A percentile compares a stretch with the other conserved stretches of the same genome.
Evolutionary conservation across 2,329 filamentous ascomycete species (phyloP).

Genomic region (Tolypocladium pustulatum): DNA sequence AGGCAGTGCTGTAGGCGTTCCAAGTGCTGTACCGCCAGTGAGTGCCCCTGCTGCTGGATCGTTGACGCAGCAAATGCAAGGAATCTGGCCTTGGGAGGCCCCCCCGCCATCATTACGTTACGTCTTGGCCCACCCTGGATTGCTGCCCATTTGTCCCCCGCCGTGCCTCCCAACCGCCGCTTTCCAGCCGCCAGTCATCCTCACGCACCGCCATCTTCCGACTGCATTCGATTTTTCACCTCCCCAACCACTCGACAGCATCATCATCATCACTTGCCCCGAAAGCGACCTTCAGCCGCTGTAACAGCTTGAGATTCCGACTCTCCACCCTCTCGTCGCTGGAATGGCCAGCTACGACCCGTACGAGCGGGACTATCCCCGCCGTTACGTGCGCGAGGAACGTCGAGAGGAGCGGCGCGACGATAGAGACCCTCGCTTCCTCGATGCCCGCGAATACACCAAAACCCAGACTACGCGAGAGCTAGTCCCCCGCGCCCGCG

Average conservation of each 20-base stretch:
- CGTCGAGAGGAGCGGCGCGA: slow-evolving; percentile 43
- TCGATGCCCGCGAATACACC: slow-evolving; percentile 40
- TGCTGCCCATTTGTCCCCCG: not conserved
- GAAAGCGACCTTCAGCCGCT: not conserved
- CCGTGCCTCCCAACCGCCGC: not conserved
- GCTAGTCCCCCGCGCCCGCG: slow-evolving; percentile 48
- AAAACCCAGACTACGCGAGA: slow-evolving; percentile 37
- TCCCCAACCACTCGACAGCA: not conserved
- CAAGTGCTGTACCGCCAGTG: too few species aligned
- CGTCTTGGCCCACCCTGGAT: not conserved
- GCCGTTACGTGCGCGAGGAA: slow-evolving; percentile 44
- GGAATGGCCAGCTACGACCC: slow-evolving; percentile 40
- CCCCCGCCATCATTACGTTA: not conserved
- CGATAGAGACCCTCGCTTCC: slow-evolving; percentile 40
- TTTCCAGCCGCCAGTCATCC: not conserved
- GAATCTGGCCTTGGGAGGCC: not conserved
- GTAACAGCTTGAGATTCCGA: not conserved
- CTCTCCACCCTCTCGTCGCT: not conserved
- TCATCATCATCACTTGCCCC: not conserved
- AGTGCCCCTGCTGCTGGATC: not conserved
- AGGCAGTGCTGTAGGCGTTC: not conserved
- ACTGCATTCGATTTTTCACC: not conserved
- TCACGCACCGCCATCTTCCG: not conserved
- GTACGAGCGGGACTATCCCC: slow-evolving; percentile 40
- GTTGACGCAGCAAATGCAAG: not conserved